Conservation (phyloP, 257 asterid genomes). For the Primulina huaijiensis region DNA sequence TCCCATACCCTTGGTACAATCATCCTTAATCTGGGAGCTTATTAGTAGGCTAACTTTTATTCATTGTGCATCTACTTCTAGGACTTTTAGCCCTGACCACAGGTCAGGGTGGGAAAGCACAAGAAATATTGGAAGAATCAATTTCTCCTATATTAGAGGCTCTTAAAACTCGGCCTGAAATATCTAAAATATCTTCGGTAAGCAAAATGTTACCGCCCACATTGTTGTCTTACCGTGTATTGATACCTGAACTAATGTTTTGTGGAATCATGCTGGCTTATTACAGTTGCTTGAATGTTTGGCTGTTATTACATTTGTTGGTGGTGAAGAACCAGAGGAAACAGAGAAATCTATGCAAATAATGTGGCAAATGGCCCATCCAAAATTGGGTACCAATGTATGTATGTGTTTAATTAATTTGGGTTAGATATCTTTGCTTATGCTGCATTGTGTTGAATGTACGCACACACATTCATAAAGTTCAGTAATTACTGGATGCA, state of each 20-base stretch:
- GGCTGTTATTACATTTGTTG: constrained; percentile 83
- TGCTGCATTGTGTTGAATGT: background rate
- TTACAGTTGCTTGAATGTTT: constrained; percentile 79
- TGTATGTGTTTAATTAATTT: constrained; percentile 25
- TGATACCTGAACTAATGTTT: constrained; percentile 9
- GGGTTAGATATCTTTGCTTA: background rate
- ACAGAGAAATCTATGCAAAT: constrained; percentile 85
- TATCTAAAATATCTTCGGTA: constrained; percentile 68
- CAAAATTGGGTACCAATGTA: constrained; percentile 92
- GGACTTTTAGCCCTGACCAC: constrained; percentile 84
- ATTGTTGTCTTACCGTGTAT: background rate
- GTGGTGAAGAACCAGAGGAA: constrained; percentile 84
- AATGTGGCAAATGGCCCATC: constrained; percentile 94
- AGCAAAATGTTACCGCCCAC: constrained; percentile 12
- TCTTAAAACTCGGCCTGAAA: constrained; percentile 60
- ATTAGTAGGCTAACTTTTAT: background rate
- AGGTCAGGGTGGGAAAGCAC: constrained; percentile 90
- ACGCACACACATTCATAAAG: background rate
- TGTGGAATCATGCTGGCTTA: constrained; percentile 15
- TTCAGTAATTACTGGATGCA: background rate
- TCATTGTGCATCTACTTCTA: constrained; percentile 23
- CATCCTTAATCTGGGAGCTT: background rate
- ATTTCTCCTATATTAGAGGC: constrained; percentile 77
- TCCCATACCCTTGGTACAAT: background rate
- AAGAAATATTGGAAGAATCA: constrained; percentile 84